Evolutionary conservation across 2,329 filamentous ascomycete species (phyloP), one percentile per base, ranked within the genome.

Genomic region (Pseudogymnoascus sp.): DNA sequence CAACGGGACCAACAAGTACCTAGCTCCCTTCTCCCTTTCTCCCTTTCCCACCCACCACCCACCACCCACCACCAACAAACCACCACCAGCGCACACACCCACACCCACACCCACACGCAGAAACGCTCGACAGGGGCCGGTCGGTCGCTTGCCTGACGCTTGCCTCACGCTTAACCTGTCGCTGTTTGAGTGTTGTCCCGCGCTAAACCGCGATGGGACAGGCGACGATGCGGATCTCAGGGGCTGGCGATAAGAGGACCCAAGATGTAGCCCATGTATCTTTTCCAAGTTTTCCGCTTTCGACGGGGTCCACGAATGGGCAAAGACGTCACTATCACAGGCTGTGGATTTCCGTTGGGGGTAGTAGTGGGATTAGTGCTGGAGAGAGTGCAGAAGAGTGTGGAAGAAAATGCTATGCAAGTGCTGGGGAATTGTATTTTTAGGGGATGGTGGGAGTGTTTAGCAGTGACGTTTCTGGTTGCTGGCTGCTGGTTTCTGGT

Each of bases 211-310:
- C 23, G 44, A 50, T 29, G 3, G 44, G 46, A 23, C 17, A 13
- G 7, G 13, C 13, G 19, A 11, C 9, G 15, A 53, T 53, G 46
- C 46, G 46, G 9, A 53, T 53, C 46, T 53, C 46, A 53, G 46
- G 46, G 46, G 46, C 46, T 53, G 46, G 46, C 46, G 46, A 53
- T 53, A 31, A 53, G 46, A 15, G 10, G 11, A 53, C 17, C 21
- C 44, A 26, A 50, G 44, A 50, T 44, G 42, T 23, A 26, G 6
- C 6, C 26, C 13, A 53, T 17, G 46, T 31, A 31, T 31, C n/a
- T 53, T 53, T 53, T 53, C 46, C 46, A 53, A 53, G 46, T 53
- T 53, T 33, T 33, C 46, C 46, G 46, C 46, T 31, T 53, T 31
- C 46, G 46, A 29, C 11, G n/a, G 37, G 15, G 35, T n/a, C 7